Conservation (phyloP, 1,284 basidiomycete species). For the Rhizoctonia solani region DNA sequence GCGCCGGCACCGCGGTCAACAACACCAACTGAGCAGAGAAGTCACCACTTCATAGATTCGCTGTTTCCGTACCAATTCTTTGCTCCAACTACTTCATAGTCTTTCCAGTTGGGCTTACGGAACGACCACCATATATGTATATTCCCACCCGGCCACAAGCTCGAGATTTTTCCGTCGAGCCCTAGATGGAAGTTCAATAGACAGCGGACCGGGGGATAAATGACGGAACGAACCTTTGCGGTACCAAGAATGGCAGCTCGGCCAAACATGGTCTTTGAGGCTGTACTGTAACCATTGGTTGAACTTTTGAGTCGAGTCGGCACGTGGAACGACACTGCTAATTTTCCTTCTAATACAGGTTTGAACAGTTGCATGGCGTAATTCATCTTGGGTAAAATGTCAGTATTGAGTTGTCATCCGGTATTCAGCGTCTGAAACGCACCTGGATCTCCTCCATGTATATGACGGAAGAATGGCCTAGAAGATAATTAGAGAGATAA, state of each 20-base stretch:
- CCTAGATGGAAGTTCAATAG: background rate
- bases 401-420: background rate
- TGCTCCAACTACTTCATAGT: constrained; percentile 8
- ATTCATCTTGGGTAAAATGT: background rate
- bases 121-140: constrained; percentile 22
- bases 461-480: constrained; percentile 32
- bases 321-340: constrained; percentile 12
- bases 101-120: background rate
- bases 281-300: constrained; percentile 5
- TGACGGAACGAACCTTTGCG: background rate
- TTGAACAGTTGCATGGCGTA: constrained; percentile 15
- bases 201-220: background rate
- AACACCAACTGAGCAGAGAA: background rate
- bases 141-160: background rate
- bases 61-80: constrained; percentile 2
- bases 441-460: constrained; percentile 26
- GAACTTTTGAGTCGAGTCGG: background rate
- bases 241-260: constrained; percentile 23
- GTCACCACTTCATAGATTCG: background rate
- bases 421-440: background rate
- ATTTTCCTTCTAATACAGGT: constrained; percentile 21
- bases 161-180: background rate
- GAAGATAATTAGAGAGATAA: background rate
- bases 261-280: constrained; percentile 6
- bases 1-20: background rate